These are phyloP conservation scores for Sphagnum fallax DNA, from an alignment of 228 moss, liverwort and hornwort species.

Conservation along the genomic window DNA sequence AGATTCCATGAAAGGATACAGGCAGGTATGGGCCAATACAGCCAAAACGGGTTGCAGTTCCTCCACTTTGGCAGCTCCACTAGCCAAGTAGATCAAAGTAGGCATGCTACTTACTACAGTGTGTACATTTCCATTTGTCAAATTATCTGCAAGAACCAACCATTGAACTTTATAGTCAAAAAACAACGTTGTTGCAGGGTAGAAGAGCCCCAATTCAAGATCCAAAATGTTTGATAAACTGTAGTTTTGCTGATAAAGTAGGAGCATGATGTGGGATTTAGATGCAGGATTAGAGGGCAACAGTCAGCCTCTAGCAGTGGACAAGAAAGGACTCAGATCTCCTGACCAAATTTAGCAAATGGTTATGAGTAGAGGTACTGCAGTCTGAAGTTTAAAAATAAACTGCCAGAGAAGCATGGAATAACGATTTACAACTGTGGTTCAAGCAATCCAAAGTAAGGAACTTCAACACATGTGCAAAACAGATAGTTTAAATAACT, in stretches of 20 bases:
- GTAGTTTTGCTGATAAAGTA: background rate
- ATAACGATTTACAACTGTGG: background rate
- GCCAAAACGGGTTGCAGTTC: slow-evolving; percentile 91
- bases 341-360: background rate
- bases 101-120: slow-evolving; percentile 68
- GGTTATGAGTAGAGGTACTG: background rate
- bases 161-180: too few species aligned
- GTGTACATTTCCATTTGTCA: slow-evolving; percentile 93
- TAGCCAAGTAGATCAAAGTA: slow-evolving; percentile 66
- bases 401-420: background rate
- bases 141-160: slow-evolving; percentile 23
- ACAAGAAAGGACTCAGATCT: background rate
- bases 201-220: background rate
- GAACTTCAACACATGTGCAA: background rate
- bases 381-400: background rate
- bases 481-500: too few species aligned
- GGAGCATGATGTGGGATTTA: background rate
- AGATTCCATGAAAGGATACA: too few species aligned
- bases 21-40: slow-evolving; percentile 9
- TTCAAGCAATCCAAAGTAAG: background rate
- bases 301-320: background rate
- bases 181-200: background rate
- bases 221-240: background rate
- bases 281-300: background rate
- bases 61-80: slow-evolving; percentile 83